Base-by-base conservation (phyloP, 2,329 filamentous ascomycete species). In the Neofusicoccum cordaticola region DNA sequence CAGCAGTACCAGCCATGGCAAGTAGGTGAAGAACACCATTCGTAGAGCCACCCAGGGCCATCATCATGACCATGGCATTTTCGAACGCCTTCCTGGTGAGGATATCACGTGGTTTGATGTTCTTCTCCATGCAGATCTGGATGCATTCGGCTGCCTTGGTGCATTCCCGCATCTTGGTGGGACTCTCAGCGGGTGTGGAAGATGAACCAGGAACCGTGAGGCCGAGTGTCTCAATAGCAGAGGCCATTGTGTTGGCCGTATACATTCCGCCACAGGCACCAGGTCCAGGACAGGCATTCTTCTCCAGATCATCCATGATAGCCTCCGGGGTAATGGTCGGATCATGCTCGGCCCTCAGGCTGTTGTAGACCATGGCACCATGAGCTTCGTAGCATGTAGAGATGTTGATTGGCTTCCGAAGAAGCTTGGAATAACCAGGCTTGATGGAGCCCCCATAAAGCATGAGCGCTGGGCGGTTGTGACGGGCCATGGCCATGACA, bases 191-290 rank as follows among this genome's bases (percentile, higher is more conserved):
- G 1, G 92, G 92, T 62, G 88, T 95, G 0, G 90, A 93, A 0
- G 91, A 93, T 0, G 91, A 95, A 1, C 92, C 92, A 0, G 93
- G 92, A 7, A 96, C 83, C 0, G 88, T 88, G 35, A 96, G 82
- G 34, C 93, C 93, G 84, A 97, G 92, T 47, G 91, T 91, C 80
- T 97, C 92, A 68, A 96, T 92, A 13, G 91, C 91, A 0, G 91
- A 94, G 3, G 92, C 91, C 91, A 97, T 94, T 27, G 92, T 96
- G 79, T 96, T 96, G 68, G 93, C 93, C 0, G 93, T 97, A 80
- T 93, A 97, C 93, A 96, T 96, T 17, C 93, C 92, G 52, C 92
- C 92, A 68, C 92, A 96, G 0, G 91, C 93, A 35, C 92, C 92
- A 1, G 87, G 86, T 8, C 88, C 87, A 0, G 90, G 90, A 75